Conservation (phyloP, 257 asterid species). For the Rhazya stricta region DNA sequence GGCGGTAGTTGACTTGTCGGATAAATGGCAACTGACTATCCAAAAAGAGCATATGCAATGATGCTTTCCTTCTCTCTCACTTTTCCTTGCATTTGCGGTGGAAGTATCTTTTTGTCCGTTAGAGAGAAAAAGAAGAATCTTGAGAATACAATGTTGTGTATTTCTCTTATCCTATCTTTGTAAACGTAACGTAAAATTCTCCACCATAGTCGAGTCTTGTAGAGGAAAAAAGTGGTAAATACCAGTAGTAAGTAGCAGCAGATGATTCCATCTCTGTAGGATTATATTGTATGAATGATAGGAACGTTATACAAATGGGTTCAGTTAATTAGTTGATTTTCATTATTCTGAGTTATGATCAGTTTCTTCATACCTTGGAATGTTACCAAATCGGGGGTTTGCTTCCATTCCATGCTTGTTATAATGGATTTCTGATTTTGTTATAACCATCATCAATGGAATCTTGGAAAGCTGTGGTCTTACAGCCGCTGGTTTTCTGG, state of each 20-base stretch:
- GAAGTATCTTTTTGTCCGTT: constrained; percentile 43
- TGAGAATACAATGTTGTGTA: constrained; percentile 24
- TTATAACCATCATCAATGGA: constrained; percentile 5
- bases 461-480: constrained; percentile 7
- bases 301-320: constrained; percentile 10
- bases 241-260: not conserved
- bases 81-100: constrained; percentile 32
- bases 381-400: constrained; percentile 13
- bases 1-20: constrained; percentile 51
- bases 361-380: constrained; percentile 20
- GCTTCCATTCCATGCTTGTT: constrained; percentile 11
- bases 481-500: not conserved
- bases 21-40: not conserved
- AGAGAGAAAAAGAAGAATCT: constrained; percentile 48
- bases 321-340: constrained; percentile 6
- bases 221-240: constrained; percentile 21
- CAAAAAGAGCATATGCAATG: constrained; percentile 17
- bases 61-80: constrained; percentile 63
- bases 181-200: constrained; percentile 28
- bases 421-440: not conserved
- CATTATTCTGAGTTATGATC: not conserved
- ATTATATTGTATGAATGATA: constrained; percentile 2
- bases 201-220: constrained; percentile 19
- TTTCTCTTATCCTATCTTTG: constrained; percentile 11
- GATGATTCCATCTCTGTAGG: constrained; percentile 6